These are phyloP conservation scores for Boletus reticuloceps DNA, from an alignment of 768 basidiomycete species.

Conservation along the genomic window DNA sequence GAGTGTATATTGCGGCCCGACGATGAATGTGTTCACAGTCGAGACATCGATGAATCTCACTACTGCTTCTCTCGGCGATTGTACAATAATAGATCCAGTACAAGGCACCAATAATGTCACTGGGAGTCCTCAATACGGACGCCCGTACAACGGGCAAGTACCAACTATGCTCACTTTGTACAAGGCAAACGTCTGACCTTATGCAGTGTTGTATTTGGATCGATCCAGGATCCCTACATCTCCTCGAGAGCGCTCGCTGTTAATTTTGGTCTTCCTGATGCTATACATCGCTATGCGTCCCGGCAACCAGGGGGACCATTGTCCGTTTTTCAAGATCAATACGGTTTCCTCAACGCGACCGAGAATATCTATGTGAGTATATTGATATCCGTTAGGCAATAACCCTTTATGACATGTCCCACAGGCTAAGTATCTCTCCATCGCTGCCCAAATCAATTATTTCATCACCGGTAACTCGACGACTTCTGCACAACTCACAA, in stretches of 20 bases:
- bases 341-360: constrained; percentile 56
- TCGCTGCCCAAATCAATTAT: constrained; percentile 58
- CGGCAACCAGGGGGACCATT: constrained; percentile 40
- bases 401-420: background rate
- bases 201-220: constrained; percentile 41
- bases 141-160: constrained; percentile 58
- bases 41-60: constrained; percentile 42
- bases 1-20: constrained; percentile 58
- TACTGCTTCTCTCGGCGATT: constrained; percentile 39
- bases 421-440: constrained; percentile 57
- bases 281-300: constrained; percentile 54
- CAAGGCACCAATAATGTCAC: constrained; percentile 50
- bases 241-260: constrained; percentile 50
- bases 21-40: constrained; percentile 44
- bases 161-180: background rate
- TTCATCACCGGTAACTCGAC: constrained; percentile 44
- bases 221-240: constrained; percentile 43
- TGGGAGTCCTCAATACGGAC: constrained; percentile 41
- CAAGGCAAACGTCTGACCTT: background rate
- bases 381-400: background rate
- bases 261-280: constrained; percentile 52
- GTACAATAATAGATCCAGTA: constrained; percentile 31
- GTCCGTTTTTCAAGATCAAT: constrained; percentile 44
- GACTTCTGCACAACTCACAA: constrained; percentile 39
- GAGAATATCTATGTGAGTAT: constrained; percentile 32